Evolutionary conservation across 2,329 filamentous ascomycete genomes (phyloP).

Genomic region (Venturia carpophila): DNA sequence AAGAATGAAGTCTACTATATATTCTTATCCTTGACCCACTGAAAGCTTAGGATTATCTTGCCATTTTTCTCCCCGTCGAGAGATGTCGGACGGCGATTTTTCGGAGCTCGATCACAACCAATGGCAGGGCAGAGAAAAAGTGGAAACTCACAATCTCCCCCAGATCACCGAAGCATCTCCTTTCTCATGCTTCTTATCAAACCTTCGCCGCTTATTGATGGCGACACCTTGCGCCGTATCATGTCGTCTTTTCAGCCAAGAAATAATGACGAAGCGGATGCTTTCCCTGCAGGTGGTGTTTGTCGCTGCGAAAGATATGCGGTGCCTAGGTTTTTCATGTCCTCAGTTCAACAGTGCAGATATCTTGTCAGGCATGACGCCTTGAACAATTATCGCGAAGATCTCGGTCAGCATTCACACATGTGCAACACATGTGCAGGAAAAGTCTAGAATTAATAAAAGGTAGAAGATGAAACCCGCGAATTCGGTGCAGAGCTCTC

Average conservation of each 20-base stretch:
- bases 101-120: not conserved
- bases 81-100: not conserved
- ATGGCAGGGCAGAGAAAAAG: not conserved
- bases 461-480: no score
- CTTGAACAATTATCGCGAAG: no score
- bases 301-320: not conserved
- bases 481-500: no score
- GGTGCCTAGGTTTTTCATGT: not conserved
- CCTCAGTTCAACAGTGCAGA: no score
- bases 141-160: not conserved
- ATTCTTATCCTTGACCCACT: slow-evolving; percentile 2
- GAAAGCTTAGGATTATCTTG: not conserved
- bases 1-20: not conserved
- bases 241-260: not conserved
- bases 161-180: slow-evolving; percentile 9
- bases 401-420: no score
- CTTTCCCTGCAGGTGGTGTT: not conserved
- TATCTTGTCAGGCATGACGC: no score
- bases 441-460: no score
- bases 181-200: not conserved
- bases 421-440: no score
- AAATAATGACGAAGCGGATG: not conserved
- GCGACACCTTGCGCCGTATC: not conserved
- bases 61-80: not conserved
- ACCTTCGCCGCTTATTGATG: not conserved